Base-by-base conservation (phyloP, 352 stramenopile genomes). In the Thalassiosira sp. region DNA sequence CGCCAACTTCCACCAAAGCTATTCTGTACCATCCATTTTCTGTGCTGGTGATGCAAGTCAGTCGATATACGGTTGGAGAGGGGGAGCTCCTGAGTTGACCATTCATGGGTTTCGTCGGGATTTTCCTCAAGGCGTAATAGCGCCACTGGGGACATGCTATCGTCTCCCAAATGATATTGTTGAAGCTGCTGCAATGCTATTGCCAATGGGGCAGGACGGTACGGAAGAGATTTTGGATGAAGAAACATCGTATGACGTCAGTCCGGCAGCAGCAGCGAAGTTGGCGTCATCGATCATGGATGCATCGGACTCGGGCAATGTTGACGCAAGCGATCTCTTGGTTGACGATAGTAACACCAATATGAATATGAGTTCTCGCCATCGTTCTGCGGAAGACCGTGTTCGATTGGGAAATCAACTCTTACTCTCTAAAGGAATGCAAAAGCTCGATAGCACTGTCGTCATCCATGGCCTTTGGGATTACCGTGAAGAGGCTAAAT, bases 61-160 rank as follows among this genome's bases (percentile, higher is more conserved):
- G 48, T 86, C 78, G 11, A 80, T 86, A 27, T 86, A 86, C 53
- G 79, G 79, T 3, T 86, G 73, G 73, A 67, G 79, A 69, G 79
- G 73, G 28, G 79, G 68, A 15, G 62, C 72, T 22, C 79, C 79
- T 52, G 56, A 53, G 10, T 51, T 86, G n/a, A 81, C 79, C 42
- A 60, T 86, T 0, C 56, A 82, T 28, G 65, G 69, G 5, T 88
- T 88, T 60, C 43, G 69, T 16, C 31, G 40, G 10, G 81, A 88
- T 61, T 88, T 71, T 67, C 81, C 81, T 18, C 77, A 86, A 46
- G 81, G 81, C 8, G 49, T 86, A 5, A 63, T 88, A 13, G 69
- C 79, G 31, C 65, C 68, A 46, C 64, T 85, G 5, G 53, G 51
- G 24, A 78, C 57, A n/a, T 78, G 64, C 51, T 88, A 84, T 75